These are phyloP conservation scores for Lichenothelia convexa DNA, from an alignment of 495 filamentous ascomycete species.

Conservation along the genomic window DNA sequence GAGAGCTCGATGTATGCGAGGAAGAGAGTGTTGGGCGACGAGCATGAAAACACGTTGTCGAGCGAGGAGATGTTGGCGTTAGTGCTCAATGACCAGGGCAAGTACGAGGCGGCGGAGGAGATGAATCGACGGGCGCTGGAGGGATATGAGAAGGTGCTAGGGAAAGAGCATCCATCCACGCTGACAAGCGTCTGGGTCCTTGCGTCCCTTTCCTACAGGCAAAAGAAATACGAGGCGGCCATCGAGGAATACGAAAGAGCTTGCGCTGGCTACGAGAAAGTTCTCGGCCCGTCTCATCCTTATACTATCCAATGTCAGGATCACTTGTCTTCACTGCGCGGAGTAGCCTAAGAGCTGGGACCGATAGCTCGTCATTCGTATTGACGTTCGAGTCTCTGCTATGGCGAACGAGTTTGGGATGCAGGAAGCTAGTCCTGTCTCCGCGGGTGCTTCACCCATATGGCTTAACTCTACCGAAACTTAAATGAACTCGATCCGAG, in stretches of 20 bases:
- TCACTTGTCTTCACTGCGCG: too few species aligned
- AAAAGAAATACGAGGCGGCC: neutral
- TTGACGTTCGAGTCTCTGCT: too few species aligned
- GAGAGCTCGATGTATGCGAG: constrained; percentile 2
- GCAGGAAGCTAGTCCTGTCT: too few species aligned
- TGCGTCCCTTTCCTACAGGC: neutral
- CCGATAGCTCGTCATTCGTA: too few species aligned
- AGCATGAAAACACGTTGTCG: neutral
- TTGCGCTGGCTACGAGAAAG: constrained; percentile 3
- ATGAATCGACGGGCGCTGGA: constrained; percentile 8
- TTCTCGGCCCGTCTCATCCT: constrained; percentile 2
- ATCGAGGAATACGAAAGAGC: neutral
- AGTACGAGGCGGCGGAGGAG: constrained; percentile 8
- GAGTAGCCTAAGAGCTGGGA: too few species aligned
- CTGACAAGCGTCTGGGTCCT: constrained; percentile 8
- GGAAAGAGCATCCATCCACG: constrained; percentile 10
- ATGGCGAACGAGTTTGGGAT: too few species aligned
- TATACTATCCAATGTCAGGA: too few species aligned
- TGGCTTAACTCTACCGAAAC: too few species aligned
- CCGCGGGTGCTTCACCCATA: too few species aligned
- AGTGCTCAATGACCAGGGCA: constrained; percentile 3
- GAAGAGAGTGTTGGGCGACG: constrained; percentile 2
- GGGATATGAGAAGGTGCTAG: constrained; percentile 4
- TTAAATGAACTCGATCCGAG: too few species aligned
- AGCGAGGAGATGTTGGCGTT: neutral